Base-by-base conservation (phyloP, 768 basidiomycete species). In the Serpula lacrymans region DNA sequence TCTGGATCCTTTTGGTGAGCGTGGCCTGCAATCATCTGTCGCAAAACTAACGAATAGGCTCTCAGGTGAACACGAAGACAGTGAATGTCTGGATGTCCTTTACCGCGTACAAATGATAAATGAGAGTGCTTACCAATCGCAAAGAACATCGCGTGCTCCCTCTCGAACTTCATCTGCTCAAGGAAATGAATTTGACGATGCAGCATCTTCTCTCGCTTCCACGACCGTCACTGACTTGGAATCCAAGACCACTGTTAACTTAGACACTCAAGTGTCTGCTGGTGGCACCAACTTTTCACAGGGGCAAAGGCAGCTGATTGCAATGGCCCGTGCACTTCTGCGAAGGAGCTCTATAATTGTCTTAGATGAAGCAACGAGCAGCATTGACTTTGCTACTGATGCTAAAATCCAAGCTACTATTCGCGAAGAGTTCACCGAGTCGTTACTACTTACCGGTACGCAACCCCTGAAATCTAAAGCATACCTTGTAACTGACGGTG, bases 251-350 rank as follows among this genome's bases (percentile, higher is more conserved):
- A 67, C 67, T 0, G 67, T 94, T 21, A 71, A 78, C 1, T 70
- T 95, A 3, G 80, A 88, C 14, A 88, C 84, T 0, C 80, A 84
- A 45, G 84, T 95, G 7, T 88, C 88, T 1, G 73, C 88, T 1
- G 91, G 91, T 0, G 92, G 92, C 1, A 72, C 80, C 22, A 95
- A 96, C 65, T 94, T 96, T 61, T 93, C 88, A 1, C 88, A 92
- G 44, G 93, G 94, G 8, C 92, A 97, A 56, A 62, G 91, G 8
- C 93, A 97, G 52, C 65, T 91, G 12, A 85, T 92, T 39, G 84
- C 88, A 1, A 84, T 91, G 84, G 89, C 88, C 0, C 75, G 89
- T 5, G 88, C 89, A 0, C 65, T 91, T 16, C 67, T 90, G 22
- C 69, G 86, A 13, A 73, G 77, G 6, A 87, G 81, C 53, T 65